Conservation (phyloP, 768 basidiomycete species). For the Dendrothele bispora region DNA sequence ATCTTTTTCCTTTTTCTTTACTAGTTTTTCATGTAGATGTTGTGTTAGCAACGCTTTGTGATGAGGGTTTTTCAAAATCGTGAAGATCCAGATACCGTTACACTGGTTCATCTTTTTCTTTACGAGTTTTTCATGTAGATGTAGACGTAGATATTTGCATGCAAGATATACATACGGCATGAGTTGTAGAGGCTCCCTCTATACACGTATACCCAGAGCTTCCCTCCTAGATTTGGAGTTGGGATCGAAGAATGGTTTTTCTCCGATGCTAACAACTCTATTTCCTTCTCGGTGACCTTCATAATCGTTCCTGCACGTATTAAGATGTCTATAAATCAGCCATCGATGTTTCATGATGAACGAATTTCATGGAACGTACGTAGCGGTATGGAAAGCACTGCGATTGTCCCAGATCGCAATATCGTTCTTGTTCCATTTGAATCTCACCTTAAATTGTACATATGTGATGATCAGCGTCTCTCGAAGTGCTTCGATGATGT, state of each 20-base stretch:
- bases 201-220: no score
- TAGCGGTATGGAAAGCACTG: conserved; percentile 47
- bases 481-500: no score
- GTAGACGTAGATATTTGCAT: no score
- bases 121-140: no score
- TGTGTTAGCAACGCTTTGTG: no score
- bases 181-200: no score
- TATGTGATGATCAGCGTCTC: background rate
- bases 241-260: conserved; percentile 51
- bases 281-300: conserved; percentile 40
- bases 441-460: conserved; percentile 36
- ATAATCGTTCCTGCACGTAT: conserved; percentile 34
- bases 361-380: conserved; percentile 32
- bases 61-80: no score
- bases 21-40: no score
- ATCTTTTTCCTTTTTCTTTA: no score
- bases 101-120: no score
- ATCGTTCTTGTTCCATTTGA: conserved; percentile 51
- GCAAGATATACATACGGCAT: no score
- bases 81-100: no score
- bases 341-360: background rate
- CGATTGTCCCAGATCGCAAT: conserved; percentile 67
- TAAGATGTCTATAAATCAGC: background rate
- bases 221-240: conserved; percentile 16
- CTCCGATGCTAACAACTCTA: conserved; percentile 54